Conservation (phyloP, 768 basidiomycete genomes). For the Calocera cornea region DNA sequence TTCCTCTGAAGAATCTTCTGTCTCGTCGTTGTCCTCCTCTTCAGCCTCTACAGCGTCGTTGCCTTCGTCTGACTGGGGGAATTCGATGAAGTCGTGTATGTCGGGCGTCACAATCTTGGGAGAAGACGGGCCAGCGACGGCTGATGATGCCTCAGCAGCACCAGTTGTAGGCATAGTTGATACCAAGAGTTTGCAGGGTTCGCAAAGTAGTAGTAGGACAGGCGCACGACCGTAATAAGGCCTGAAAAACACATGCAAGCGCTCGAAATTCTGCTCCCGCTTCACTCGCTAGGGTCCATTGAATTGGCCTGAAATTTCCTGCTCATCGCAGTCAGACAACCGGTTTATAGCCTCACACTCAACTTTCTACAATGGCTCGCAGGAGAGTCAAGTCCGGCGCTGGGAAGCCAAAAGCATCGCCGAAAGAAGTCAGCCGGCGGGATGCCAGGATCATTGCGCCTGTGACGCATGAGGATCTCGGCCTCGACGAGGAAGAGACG, state of each 20-base stretch:
- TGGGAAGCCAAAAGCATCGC: not conserved
- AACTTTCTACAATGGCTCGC: not conserved
- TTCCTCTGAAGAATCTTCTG: not conserved
- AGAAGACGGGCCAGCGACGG: not conserved
- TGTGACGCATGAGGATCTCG: constrained; percentile 44
- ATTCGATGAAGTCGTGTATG: not conserved
- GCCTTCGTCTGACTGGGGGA: not conserved
- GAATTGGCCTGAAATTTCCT: not conserved
- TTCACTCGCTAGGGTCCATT: not conserved
- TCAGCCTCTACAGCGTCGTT: not conserved
- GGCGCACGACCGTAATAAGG: not conserved
- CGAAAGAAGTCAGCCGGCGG: not conserved
- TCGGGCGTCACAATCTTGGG: not conserved
- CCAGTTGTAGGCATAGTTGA: not conserved
- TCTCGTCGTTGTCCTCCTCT: not conserved
- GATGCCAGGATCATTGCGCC: not conserved
- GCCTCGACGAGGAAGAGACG: constrained; percentile 64
- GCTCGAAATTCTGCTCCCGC: not conserved
- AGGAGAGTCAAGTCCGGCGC: not conserved
- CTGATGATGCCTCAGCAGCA: not conserved
- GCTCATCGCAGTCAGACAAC: not conserved
- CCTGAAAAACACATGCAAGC: not conserved
- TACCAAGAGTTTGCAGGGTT: not conserved
- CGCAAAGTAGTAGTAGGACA: not conserved
- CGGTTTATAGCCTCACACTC: no score